phyloP scores from a whole-genome alignment of 164 flowering plant species.

The Euptelea pleiosperma region DNA sequence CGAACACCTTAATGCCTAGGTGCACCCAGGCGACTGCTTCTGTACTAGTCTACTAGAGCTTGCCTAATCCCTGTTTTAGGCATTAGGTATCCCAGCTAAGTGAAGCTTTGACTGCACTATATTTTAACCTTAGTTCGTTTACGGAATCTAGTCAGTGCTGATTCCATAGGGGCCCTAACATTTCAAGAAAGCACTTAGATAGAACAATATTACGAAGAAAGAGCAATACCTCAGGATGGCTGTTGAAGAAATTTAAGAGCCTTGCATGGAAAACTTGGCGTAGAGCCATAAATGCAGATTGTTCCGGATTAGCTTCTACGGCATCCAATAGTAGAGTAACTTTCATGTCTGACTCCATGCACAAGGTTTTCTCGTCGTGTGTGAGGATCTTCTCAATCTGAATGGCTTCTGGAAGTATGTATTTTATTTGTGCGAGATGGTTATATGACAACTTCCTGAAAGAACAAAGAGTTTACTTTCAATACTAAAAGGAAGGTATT shows the following conservation, averaged over 20 bases:
- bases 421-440: slow-evolving; percentile 68
- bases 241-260: slow-evolving; percentile 32
- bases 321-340: slow-evolving; percentile 38
- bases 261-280: slow-evolving; percentile 40
- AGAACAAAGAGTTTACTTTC: slow-evolving; percentile 1
- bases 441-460: slow-evolving; percentile 48
- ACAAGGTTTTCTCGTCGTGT: slow-evolving; percentile 54
- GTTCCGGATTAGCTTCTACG: slow-evolving; percentile 34
- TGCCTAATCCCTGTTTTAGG: too few species aligned
- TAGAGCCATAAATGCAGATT: slow-evolving; percentile 43
- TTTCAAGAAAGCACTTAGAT: background rate
- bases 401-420: slow-evolving; percentile 66
- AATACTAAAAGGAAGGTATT: too few species aligned
- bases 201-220: background rate
- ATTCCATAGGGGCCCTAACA: background rate
- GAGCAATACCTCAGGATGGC: slow-evolving; percentile 54
- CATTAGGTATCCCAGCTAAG: too few species aligned
- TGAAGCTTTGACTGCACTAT: too few species aligned
- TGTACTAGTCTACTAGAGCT: too few species aligned
- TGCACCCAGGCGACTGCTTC: too few species aligned
- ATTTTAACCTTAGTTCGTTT: too few species aligned
- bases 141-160: background rate
- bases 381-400: slow-evolving; percentile 46
- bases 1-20: too few species aligned
- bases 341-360: slow-evolving; percentile 66